Evolutionary conservation across 495 filamentous ascomycete genomes (phyloP), one percentile per base, ranked within the genome.

Genomic region (Wilcoxina mikolae): DNA sequence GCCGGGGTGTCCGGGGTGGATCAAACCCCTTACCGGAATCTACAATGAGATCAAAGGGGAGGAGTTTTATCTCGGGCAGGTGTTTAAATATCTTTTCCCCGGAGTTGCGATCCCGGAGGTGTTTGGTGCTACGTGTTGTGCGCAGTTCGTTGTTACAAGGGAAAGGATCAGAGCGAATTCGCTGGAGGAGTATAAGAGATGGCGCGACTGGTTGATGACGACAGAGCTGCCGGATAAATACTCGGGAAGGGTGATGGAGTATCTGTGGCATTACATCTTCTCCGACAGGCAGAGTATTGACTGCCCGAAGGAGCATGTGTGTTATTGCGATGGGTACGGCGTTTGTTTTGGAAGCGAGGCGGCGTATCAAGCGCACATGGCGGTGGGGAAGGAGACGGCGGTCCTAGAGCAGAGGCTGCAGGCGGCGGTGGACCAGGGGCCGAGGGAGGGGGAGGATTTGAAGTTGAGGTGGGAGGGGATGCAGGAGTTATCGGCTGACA

Each of bases 241-340:
- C 31, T 79, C 74, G 41, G 83, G 82, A 3, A 62, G 82, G 15
- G 70, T 87, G 15, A 72, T 84, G 69, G 83, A 87, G 68, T 85
- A 81, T 59, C 61, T 78, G 54, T 87, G 83, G 83, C 83, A 87
- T 68, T 76, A 82, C 56, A 72, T 80, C 56, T 82, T 78, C 51
- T 61, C 60, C 1, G 33, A 28, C 39, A 60, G 48, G 70, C 28
- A 71, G 70, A 2, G 72, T 73, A 69, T 78, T 7, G 65, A 75
- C 38, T 88, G 84, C 60, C 80, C 82, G 11, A 69, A 69, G 20
- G 76, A 82, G 67, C 75, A 80, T 60, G 67, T 81, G 0, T 90
- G 85, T 66, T 83, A 85, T 51, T 90, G 85, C 63, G 81, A 85
- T 55, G 82, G 78, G 17, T 90, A 80, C 48, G 84, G 84, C 0